phyloP scores from a whole-genome alignment of 106 monocot species.

The Posidonia australis region DNA sequence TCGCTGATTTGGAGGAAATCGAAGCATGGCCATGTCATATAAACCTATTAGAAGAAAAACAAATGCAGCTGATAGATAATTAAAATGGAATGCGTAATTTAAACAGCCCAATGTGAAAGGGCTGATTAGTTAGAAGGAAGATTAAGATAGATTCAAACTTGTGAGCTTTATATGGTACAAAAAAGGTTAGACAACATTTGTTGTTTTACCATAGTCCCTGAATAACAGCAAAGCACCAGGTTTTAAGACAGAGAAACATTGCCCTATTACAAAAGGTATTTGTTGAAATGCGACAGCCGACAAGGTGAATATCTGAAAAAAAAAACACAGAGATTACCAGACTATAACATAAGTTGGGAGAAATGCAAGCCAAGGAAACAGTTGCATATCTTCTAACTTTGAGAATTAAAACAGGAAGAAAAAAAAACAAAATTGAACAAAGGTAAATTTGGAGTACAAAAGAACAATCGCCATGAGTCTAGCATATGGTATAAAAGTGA shows the following conservation, averaged over 20 bases:
- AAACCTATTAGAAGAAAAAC: constrained; percentile 36
- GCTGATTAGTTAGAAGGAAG: neutral
- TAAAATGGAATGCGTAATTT: neutral
- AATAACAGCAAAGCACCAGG: constrained; percentile 83
- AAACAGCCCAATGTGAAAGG: neutral
- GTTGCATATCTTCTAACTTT: too few species aligned
- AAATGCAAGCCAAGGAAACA: too few species aligned
- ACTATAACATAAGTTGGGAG: too few species aligned
- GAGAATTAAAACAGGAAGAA: too few species aligned
- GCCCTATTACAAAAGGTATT: constrained; percentile 47
- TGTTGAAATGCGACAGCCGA: constrained; percentile 61
- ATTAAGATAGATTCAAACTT: neutral
- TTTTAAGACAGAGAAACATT: constrained; percentile 64
- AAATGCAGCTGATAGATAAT: neutral
- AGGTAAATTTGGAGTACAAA: too few species aligned
- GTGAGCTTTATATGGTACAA: neutral
- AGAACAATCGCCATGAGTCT: too few species aligned
- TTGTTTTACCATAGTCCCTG: constrained; percentile 75
- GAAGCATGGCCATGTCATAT: constrained; percentile 99
- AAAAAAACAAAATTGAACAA: too few species aligned
- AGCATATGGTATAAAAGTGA: too few species aligned
- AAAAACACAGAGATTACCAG: neutral
- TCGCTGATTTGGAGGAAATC: constrained; percentile 70
- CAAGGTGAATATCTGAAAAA: constrained; percentile 73
- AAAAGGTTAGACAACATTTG: neutral